Conservation (phyloP, 257 asterid genomes). For the Lithospermum erythrorhizon region DNA sequence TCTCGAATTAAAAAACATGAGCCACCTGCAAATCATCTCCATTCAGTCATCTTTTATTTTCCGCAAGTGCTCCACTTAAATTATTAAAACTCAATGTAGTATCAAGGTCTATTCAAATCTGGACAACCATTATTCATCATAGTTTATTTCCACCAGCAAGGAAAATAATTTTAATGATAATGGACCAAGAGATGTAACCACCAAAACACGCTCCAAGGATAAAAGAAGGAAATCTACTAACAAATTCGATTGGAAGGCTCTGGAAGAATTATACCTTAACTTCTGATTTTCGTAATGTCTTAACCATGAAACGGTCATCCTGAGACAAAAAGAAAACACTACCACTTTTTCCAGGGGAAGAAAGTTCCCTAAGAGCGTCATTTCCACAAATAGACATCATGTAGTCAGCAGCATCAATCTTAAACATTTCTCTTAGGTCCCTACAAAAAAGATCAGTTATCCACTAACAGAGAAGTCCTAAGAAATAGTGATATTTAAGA, state of each 20-base stretch:
- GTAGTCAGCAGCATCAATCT: conserved; percentile 93
- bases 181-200: too few species aligned
- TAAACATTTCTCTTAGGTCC: conserved; percentile 88
- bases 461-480: conserved; percentile 9
- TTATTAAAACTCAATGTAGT: too few species aligned
- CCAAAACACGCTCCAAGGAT: not conserved
- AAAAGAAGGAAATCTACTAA: not conserved
- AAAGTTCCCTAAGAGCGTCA: conserved; percentile 90
- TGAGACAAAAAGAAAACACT: conserved; percentile 92
- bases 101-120: too few species aligned
- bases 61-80: too few species aligned
- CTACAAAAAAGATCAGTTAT: conserved; percentile 25
- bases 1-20: too few species aligned
- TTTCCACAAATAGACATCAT: conserved; percentile 98
- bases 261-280: conserved; percentile 56
- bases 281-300: conserved; percentile 90
- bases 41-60: too few species aligned
- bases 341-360: conserved; percentile 99
- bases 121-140: too few species aligned
- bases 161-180: not conserved
- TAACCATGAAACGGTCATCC: conserved; percentile 94
- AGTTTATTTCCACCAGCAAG: too few species aligned
- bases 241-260: conserved; percentile 10
- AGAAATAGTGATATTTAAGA: not conserved
- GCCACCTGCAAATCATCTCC: too few species aligned